Evolutionary conservation across 1,139 yeast genomes (phyloP), one percentile per base, ranked within the genome.

Genomic region (Blastobotrys arbuscula): DNA sequence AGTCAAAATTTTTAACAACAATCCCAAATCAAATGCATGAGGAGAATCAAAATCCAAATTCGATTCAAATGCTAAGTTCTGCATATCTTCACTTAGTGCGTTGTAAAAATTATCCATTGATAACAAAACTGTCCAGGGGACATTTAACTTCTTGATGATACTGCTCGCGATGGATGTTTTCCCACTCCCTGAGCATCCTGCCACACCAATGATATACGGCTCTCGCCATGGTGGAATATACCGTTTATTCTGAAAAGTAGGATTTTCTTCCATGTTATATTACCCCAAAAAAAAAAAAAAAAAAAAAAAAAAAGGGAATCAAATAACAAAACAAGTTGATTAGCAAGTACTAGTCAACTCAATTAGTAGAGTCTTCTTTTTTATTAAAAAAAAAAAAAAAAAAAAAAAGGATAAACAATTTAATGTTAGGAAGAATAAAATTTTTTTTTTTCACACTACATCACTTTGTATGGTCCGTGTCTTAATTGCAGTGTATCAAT

Each of bases 171-270:
- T 86, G 28, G 96, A 84, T 0, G 98, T 92, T 64, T 92, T 92
- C 2, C 98, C 98, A 0, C 96, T 85, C 1, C 97, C 98, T 20
- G 95, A 84, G 49, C 85, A 81, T 1, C 98, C 98, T 0, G 97
- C 97, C 18, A 92, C 79, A 6, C 97, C 98, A 54, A 92, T 90
- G 45, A 92, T 82, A 62, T 89, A 92, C 0, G 97, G 97, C 52
- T 88, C 89, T 1, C 88, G 82, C 97, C 97, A 92, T 21, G 97
- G 97, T 2, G 97, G 97, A 15, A 63, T 57, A 51, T 68, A 68
- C 39, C 55, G 44, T 39, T 47, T 48, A 33, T 55, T 55, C 23
- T 50, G 50, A 39, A 55, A 54, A 3, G 48, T 43, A 6, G 58
- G 56, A 21, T 49, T 48, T 5, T 51, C 47, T 34, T 37, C 49